These are phyloP conservation scores for Colletotrichum agaves DNA, from an alignment of 2,329 filamentous ascomycete species.

Conservation along the genomic window DNA sequence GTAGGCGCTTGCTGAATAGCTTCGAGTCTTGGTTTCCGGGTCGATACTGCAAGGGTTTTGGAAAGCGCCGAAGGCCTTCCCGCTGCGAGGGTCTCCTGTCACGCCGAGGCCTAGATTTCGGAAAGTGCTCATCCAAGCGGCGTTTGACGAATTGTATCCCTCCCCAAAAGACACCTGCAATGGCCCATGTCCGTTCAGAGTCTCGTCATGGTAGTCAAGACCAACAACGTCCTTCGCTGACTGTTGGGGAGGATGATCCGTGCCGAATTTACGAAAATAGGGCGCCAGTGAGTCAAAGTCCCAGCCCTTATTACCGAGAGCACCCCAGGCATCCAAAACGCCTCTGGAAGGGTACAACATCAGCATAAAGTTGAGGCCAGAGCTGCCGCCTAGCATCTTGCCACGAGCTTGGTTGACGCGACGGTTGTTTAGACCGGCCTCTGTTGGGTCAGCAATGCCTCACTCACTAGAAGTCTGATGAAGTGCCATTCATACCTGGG, in stretches of 20 bases:
- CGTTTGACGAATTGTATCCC: constrained; percentile 45
- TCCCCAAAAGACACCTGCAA: constrained; percentile 51
- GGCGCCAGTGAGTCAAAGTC: constrained; percentile 43
- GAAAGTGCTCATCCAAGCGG: constrained; percentile 52
- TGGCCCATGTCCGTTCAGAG: constrained; percentile 47
- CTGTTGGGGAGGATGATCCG: constrained; percentile 44
- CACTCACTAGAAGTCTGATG: too few relatives aligned
- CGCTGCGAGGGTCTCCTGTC: constrained; percentile 46
- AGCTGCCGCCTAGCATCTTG: constrained; percentile 40
- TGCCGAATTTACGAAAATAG: constrained; percentile 47
- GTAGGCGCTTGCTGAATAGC: constrained; percentile 48
- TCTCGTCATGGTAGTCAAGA: constrained; percentile 47
- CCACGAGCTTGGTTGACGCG: constrained; percentile 41
- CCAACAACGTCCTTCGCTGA: constrained; percentile 43
- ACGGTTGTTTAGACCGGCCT: constrained; percentile 39
- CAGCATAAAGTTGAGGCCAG: constrained; percentile 42
- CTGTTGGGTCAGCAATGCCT: neutral
- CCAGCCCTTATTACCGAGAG: constrained; percentile 44
- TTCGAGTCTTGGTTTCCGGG: constrained; percentile 45
- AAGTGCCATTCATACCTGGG: constrained; percentile 2
- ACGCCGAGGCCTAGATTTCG: constrained; percentile 46
- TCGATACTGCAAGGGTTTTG: constrained; percentile 47
- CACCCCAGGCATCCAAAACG: constrained; percentile 42
- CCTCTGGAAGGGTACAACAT: constrained; percentile 33
- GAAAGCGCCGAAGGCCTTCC: constrained; percentile 46